Evolutionary conservation across 257 asterid species (phyloP).

Genomic region (Euphrasia confusa): DNA sequence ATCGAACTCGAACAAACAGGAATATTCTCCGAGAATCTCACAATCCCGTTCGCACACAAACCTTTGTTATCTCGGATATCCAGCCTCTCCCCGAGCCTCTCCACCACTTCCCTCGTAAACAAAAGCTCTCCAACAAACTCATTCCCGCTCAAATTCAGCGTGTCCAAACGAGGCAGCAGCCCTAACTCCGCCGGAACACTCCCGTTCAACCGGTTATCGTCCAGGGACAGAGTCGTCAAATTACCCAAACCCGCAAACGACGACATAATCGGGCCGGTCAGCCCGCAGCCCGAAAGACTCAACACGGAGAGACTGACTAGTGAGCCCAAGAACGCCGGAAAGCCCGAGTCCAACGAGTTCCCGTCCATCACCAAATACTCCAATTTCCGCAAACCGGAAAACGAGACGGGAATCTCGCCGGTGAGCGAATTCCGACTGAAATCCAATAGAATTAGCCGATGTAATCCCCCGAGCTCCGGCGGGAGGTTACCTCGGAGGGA

Average conservation of each 20-base stretch:
- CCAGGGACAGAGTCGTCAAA: slow-evolving; percentile 41
- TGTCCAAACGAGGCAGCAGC: slow-evolving; percentile 27
- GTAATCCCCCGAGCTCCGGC: slow-evolving; percentile 35
- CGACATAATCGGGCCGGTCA: slow-evolving; percentile 40
- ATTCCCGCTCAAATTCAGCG: slow-evolving; percentile 51
- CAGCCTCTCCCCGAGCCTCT: slow-evolving; percentile 46
- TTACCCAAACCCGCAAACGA: slow-evolving; percentile 28
- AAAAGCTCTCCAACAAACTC: slow-evolving; percentile 41
- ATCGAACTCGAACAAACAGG: slow-evolving; percentile 26
- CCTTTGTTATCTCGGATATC: slow-evolving; percentile 52
- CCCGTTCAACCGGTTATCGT: slow-evolving; percentile 42
- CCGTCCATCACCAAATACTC: slow-evolving; percentile 51
- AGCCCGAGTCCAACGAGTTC: slow-evolving; percentile 38
- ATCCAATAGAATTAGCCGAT: slow-evolving; percentile 38
- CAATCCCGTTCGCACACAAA: slow-evolving; percentile 29
- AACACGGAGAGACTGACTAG: slow-evolving; percentile 32
- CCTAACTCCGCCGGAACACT: slow-evolving; percentile 43
- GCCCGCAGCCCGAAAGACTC: slow-evolving; percentile 48
- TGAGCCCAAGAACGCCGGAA: slow-evolving; percentile 36
- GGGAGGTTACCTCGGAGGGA: slow-evolving; percentile 40
- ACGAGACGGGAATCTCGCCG: slow-evolving; percentile 42
- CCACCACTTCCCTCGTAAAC: slow-evolving; percentile 35
- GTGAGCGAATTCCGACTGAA: slow-evolving; percentile 40
- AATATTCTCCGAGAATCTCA: slow-evolving; percentile 22
- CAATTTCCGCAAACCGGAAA: slow-evolving; percentile 33